Conservation (phyloP, 805 yeast species). For the Saturnispora bothae region DNA sequence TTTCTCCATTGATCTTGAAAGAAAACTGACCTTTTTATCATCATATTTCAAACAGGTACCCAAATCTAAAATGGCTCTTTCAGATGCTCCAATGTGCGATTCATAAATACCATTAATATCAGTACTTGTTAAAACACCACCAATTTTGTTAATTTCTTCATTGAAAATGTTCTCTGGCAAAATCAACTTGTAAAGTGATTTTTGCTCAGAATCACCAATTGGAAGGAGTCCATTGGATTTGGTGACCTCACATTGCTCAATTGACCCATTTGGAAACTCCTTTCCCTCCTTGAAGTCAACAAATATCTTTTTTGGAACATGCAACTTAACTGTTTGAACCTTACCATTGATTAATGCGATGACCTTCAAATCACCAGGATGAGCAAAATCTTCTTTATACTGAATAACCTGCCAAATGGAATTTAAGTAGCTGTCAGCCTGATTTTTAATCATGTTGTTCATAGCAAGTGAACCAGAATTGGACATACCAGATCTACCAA, state of each 20-base stretch:
- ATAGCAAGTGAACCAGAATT: slow-evolving; percentile 48
- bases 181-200: slow-evolving; percentile 44
- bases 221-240: slow-evolving; percentile 58
- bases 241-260: slow-evolving; percentile 45
- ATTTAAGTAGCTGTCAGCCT: slow-evolving; percentile 69
- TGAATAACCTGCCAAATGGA: slow-evolving; percentile 82
- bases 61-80: slow-evolving; percentile 67
- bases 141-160: slow-evolving; percentile 45
- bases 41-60: slow-evolving; percentile 68
- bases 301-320: slow-evolving; percentile 64
- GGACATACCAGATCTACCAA: slow-evolving; percentile 45
- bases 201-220: slow-evolving; percentile 44
- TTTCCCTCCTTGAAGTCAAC: slow-evolving; percentile 47
- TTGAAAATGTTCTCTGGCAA: slow-evolving; percentile 58
- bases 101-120: slow-evolving; percentile 67
- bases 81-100: slow-evolving; percentile 51
- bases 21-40: slow-evolving; percentile 62
- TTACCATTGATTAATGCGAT: slow-evolving; percentile 57
- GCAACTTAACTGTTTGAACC: slow-evolving; percentile 63
- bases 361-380: slow-evolving; percentile 72
- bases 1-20: slow-evolving; percentile 74
- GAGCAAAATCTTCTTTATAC: slow-evolving; percentile 40
- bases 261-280: slow-evolving; percentile 20
- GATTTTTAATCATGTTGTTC: slow-evolving; percentile 59
- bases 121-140: slow-evolving; percentile 53